A percentile compares a stretch with the other conserved stretches of the same genome.
phyloP scores from a whole-genome alignment of 2,329 filamentous ascomycete genomes.

The Talaromyces sp. region DNA sequence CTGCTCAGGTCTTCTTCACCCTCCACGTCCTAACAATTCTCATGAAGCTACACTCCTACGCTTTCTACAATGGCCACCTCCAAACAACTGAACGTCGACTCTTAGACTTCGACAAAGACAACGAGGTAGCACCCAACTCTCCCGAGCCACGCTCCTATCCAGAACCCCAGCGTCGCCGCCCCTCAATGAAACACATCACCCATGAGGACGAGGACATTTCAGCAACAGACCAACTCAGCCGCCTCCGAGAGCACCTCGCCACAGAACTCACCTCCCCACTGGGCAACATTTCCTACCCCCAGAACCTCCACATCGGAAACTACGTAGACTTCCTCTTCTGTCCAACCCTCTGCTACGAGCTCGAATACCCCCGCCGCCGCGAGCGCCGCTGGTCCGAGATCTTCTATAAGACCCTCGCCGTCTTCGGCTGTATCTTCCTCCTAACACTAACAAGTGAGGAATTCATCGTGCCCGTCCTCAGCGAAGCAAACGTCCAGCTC shows the following conservation, averaged over 20 bases:
- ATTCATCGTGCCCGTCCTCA: conserved; percentile 88
- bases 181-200: conserved; percentile 23
- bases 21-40: conserved; percentile 87
- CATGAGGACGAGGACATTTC: conserved; percentile 41
- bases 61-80: conserved; percentile 96
- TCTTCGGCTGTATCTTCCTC: conserved; percentile 95
- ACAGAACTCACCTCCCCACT: conserved; percentile 89
- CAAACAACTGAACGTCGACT: conserved; percentile 83
- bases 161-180: conserved; percentile 47
- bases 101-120: conserved; percentile 77
- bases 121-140: conserved; percentile 59
- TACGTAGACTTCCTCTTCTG: conserved; percentile 87
- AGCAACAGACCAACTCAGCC: conserved; percentile 59
- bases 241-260: conserved; percentile 82
- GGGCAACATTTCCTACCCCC: conserved; percentile 85
- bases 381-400: conserved; percentile 79
- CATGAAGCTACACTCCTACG: conserved; percentile 99
- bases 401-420: conserved; percentile 80
- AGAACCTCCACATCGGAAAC: conserved; percentile 81
- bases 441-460: conserved; percentile 90
- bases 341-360: conserved; percentile 94
- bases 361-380: conserved; percentile 85
- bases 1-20: conserved; percentile 90
- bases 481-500: conserved; percentile 66
- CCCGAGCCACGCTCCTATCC: conserved; percentile 75